phyloP scores from a whole-genome alignment of 495 filamentous ascomycete genomes.

The Pyrenula aspistea region DNA sequence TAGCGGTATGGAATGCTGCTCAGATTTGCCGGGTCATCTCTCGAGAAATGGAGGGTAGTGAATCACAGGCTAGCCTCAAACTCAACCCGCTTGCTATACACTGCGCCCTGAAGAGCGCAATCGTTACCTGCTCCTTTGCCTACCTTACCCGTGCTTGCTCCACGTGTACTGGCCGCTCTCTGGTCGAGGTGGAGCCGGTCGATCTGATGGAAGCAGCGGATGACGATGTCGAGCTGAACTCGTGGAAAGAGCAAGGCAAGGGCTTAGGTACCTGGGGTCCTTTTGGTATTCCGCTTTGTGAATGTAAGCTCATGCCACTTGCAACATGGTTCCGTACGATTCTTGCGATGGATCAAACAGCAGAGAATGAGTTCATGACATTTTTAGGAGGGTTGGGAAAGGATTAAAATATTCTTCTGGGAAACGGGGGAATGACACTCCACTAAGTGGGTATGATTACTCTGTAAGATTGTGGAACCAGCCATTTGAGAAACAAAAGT shows the following conservation, averaged over 20 bases:
- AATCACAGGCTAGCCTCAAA: constrained; percentile 4
- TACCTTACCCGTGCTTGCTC: constrained; percentile 10
- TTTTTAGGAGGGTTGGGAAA: no score
- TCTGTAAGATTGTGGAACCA: no score
- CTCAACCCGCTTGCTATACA: constrained; percentile 17
- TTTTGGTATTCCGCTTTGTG: constrained; percentile 11
- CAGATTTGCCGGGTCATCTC: no score
- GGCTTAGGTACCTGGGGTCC: constrained; percentile 16
- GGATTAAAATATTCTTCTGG: no score
- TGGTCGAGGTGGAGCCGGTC: constrained; percentile 3
- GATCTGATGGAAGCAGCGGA: constrained; percentile 10
- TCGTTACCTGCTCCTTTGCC: constrained; percentile 17
- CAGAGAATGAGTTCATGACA: no score
- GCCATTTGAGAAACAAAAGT: no score
- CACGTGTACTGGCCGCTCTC: constrained; percentile 7
- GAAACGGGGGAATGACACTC: no score
- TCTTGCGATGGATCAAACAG: constrained; percentile 13
- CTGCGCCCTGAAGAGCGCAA: constrained; percentile 18
- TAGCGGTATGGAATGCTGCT: no score
- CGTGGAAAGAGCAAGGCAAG: constrained; percentile 11
- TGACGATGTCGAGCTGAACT: constrained; percentile 6
- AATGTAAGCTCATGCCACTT: constrained; percentile 11
- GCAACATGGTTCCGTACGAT: constrained; percentile 17
- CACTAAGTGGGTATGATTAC: no score
- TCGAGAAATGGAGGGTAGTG: no score